Percentiles rank a stretch among this genome's conserved stretches.
These are phyloP conservation scores for Aspergillus carlsbadensis DNA, from an alignment of 495 filamentous ascomycete genomes.

Conservation along the genomic window DNA sequence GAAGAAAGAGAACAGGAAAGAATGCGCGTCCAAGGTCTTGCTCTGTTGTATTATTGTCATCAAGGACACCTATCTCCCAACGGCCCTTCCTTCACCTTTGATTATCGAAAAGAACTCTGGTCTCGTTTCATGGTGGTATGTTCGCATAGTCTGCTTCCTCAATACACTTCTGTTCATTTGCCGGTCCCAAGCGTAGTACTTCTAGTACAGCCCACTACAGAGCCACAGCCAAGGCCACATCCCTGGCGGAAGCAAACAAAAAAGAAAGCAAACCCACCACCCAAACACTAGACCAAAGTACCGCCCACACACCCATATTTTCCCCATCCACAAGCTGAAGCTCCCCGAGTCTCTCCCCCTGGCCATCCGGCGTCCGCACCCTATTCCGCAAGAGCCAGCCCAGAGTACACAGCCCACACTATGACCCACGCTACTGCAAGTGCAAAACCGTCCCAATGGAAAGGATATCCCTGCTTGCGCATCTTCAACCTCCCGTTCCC, in stretches of 20 bases:
- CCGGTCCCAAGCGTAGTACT: background rate
- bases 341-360: too few species aligned
- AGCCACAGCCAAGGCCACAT: too few species aligned
- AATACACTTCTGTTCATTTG: slow-evolving; percentile 1
- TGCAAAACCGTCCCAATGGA: background rate
- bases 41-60: slow-evolving; percentile 7
- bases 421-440: background rate
- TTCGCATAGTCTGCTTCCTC: background rate
- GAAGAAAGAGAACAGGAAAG: slow-evolving; percentile 6
- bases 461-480: slow-evolving; percentile 5
- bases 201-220: background rate
- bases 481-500: background rate
- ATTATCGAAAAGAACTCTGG: background rate
- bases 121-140: background rate
- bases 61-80: background rate
- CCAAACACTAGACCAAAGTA: background rate
- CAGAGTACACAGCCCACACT: background rate
- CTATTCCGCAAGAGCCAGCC: background rate
- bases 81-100: background rate
- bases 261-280: background rate
- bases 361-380: background rate
- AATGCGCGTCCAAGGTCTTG: slow-evolving; percentile 7
- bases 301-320: background rate
- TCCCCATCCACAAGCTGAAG: background rate
- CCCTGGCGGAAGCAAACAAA: background rate